Evolutionary conservation across 2,329 filamentous ascomycete species (phyloP).

Genomic region (Trichoderma atrobrunneum): DNA sequence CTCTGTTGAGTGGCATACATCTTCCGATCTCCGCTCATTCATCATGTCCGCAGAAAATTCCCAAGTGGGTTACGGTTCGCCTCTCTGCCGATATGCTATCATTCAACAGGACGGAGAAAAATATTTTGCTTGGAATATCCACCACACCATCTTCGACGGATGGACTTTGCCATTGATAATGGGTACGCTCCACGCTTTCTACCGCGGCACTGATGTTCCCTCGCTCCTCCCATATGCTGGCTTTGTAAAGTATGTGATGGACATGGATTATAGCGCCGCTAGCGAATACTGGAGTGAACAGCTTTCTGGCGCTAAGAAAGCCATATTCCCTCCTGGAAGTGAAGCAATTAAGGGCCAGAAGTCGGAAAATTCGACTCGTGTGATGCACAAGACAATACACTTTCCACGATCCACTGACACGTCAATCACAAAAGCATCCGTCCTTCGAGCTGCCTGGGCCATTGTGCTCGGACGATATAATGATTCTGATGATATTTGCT

Average conservation of each 20-base stretch:
- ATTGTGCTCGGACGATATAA: slow-evolving; percentile 39
- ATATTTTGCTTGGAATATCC: slow-evolving; percentile 16
- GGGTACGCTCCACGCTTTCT: slow-evolving; percentile 2
- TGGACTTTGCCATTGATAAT: slow-evolving; percentile 11
- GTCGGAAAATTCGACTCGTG: neutral
- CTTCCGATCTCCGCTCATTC: slow-evolving; percentile 3
- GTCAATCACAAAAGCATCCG: slow-evolving; percentile 23
- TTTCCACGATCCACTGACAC: slow-evolving; percentile 1
- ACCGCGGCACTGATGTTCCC: neutral
- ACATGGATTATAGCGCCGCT: slow-evolving; percentile 2
- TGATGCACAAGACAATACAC: slow-evolving; percentile 2
- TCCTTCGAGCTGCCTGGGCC: slow-evolving; percentile 30
- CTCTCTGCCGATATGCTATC: neutral
- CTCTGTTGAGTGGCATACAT: neutral
- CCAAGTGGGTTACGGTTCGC: slow-evolving; percentile 3
- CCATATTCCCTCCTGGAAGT: neutral
- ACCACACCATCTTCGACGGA: slow-evolving; percentile 17
- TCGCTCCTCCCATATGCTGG: slow-evolving; percentile 14
- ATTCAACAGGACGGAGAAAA: neutral
- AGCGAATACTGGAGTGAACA: slow-evolving; percentile 17
- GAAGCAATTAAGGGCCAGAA: neutral
- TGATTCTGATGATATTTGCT: slow-evolving; percentile 25
- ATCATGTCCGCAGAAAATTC: slow-evolving; percentile 3
- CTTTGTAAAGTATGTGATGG: slow-evolving; percentile 18
- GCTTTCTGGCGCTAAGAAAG: slow-evolving; percentile 4